Base-by-base conservation (phyloP, 306 rosid genomes). In the Dalbergia oliveri region DNA sequence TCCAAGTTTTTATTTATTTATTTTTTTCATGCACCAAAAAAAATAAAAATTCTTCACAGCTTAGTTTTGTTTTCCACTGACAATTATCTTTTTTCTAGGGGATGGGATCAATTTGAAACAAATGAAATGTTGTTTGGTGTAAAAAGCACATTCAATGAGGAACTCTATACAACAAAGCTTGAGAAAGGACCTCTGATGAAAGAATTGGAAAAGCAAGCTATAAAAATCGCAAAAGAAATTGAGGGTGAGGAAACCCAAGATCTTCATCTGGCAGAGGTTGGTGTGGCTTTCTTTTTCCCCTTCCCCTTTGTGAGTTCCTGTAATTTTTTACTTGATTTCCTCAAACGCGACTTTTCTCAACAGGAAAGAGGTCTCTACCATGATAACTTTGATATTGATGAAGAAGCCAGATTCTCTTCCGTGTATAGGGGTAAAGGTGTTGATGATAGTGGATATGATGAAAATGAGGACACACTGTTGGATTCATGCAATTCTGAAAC, bases 181-280 rank as follows among this genome's bases (percentile, higher is more conserved):
- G 96, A 89, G 72, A 91, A 84, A 83, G 99, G 99, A 53, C 96
- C 99, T 72, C 88, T 37, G 80, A 87, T 61, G 80, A 91, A 91
- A 86, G 95, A 90, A 18, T 75, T 90, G 86, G 98, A 95, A 84
- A 86, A 79, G 82, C 89, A 89, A 86, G 99, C 99, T 68, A 79
- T 65, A 76, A 90, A 90, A 89, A 87, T 93, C 73, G 99, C 99
- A 4, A 87, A 91, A 85, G 98, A 95, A 89, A 95, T 93, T 71
- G 99, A 93, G 92, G 95, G 93, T 0, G 99, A 95, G 90, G 99
- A 89, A 4, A 95, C 99, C 44, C 91, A 81, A 79, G 99, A 95
- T 93, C 91, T 89, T 80, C 99, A 95, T 84, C 79, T 90, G 60
- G 98, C 98, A 45, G 99, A 95, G 96, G 99, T 94, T 77, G 79